Conservation (phyloP, 1,284 basidiomycete species). For the Papiliotrema terrestris region DNA sequence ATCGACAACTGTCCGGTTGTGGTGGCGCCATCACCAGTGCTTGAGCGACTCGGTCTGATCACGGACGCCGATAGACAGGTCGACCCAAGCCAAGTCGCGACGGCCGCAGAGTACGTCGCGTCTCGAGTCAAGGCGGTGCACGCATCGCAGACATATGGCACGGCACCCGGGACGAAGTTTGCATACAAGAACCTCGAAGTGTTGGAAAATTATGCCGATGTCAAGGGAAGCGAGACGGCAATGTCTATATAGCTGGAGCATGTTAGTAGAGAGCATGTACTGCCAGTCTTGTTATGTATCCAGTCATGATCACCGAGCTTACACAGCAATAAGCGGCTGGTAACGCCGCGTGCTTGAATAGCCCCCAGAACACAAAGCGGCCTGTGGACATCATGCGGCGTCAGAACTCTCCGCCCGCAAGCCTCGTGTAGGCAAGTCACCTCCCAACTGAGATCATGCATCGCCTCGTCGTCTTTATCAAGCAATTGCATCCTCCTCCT, state of each 20-base stretch:
- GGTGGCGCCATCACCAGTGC: conserved; percentile 23
- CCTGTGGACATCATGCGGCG: background rate
- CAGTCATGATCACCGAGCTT: background rate
- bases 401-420: background rate
- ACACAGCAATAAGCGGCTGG: background rate
- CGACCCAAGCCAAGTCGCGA: conserved; percentile 10
- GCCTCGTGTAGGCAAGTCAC: background rate
- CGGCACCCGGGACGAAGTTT: conserved; percentile 24
- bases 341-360: background rate
- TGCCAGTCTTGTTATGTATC: background rate
- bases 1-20: conserved; percentile 30
- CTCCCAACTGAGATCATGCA: background rate
- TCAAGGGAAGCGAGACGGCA: background rate
- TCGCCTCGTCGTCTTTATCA: background rate
- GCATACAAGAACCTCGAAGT: conserved; percentile 23
- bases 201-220: conserved; percentile 18
- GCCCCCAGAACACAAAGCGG: background rate
- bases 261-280: background rate
- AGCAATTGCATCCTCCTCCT: background rate
- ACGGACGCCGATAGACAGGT: conserved; percentile 8
- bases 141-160: conserved; percentile 16
- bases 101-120: conserved; percentile 24
- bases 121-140: conserved; percentile 27
- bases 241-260: background rate
- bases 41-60: conserved; percentile 20